A percentile compares a stretch with the other conserved stretches of the same genome.
These are phyloP conservation scores for Mycena haematopus DNA, from an alignment of 768 basidiomycete species.

Conservation along the genomic window DNA sequence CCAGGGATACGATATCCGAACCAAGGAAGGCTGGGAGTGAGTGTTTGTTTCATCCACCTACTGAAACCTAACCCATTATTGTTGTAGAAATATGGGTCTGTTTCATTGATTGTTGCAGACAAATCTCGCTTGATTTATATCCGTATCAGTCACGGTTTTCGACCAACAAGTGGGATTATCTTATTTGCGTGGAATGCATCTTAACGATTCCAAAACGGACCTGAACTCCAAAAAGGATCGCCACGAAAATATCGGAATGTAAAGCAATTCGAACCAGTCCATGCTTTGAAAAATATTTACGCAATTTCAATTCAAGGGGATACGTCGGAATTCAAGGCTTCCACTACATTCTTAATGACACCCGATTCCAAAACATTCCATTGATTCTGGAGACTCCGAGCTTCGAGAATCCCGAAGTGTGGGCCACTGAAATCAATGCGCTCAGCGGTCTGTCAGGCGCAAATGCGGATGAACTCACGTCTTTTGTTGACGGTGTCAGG, in stretches of 20 bases:
- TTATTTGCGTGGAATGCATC: constrained; percentile 83
- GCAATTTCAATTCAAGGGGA: constrained; percentile 51
- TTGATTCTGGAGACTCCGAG: constrained; percentile 85
- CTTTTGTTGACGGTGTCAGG: constrained; percentile 20
- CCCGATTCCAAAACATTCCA: constrained; percentile 71
- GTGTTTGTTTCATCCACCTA: constrained; percentile 35
- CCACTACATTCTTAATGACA: constrained; percentile 69
- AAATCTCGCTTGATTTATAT: background rate
- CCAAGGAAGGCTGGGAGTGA: constrained; percentile 73
- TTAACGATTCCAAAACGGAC: constrained; percentile 81
- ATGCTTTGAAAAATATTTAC: background rate
- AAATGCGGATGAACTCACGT: constrained; percentile 11
- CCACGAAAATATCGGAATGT: constrained; percentile 88
- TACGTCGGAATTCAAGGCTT: constrained; percentile 70
- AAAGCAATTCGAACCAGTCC: constrained; percentile 35
- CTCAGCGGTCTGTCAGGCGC: constrained; percentile 52
- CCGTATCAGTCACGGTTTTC: constrained; percentile 64
- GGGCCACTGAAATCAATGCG: constrained; percentile 75
- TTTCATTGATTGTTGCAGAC: background rate
- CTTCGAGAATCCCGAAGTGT: constrained; percentile 69
- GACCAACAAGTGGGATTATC: constrained; percentile 70
- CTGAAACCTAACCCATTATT: constrained; percentile 34
- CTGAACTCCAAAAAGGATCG: constrained; percentile 74
- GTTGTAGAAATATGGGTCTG: constrained; percentile 22
- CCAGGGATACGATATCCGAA: constrained; percentile 84